Evolutionary conservation across 371 early-diverging fungal species (phyloP), one percentile per base, ranked within the genome.

Genomic region (Zancudomyces culisetae): DNA sequence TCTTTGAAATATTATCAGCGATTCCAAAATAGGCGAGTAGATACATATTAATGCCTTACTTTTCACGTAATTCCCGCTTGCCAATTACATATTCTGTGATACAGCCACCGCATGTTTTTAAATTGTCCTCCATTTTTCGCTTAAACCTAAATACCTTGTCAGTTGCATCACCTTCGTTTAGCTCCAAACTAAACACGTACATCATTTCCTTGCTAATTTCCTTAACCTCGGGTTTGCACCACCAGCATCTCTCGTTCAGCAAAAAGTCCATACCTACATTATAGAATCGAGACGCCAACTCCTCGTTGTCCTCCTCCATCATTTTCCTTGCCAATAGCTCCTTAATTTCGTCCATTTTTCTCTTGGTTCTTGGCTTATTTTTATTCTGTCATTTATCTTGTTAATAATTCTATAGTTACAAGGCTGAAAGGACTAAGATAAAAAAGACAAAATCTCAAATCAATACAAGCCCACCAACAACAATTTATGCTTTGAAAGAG

Each of bases 241-340:
- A 66, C 66, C 66, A 66, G 56, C 65, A 64, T n/a, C 45, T 40
- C 15, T 52, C 63, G 2, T 54, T 26, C 22, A 59, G 52, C 10
- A 63, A 63, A 29, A 55, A 62, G 19, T n/a, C 18, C 20, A 52
- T 24, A 8, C 53, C 53, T 2, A 30, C 28, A 3, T 39, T 20
- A 18, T 54, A 48, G 28, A 59, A 59, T n/a, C 20, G 47, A 19
- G 35, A 30, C 1, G 30, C 20, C 1, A 41, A 20, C 3, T 27
- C 28, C 3, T 49, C 27, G 26, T 48, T 43, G 21, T 39, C 20
- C 6, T 18, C 43, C 35, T 61, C 49, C 2, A 43, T n/a, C 3
- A 43, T 59, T 45, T 52, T 47, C 10, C 27, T 50, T 27, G 22
- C 53, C 13, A 61, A 45, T 35, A 53, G 46, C 2, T 24, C 28